These are phyloP conservation scores for Flammula alnicola DNA, from an alignment of 1,284 basidiomycete species.

Conservation along the genomic window DNA sequence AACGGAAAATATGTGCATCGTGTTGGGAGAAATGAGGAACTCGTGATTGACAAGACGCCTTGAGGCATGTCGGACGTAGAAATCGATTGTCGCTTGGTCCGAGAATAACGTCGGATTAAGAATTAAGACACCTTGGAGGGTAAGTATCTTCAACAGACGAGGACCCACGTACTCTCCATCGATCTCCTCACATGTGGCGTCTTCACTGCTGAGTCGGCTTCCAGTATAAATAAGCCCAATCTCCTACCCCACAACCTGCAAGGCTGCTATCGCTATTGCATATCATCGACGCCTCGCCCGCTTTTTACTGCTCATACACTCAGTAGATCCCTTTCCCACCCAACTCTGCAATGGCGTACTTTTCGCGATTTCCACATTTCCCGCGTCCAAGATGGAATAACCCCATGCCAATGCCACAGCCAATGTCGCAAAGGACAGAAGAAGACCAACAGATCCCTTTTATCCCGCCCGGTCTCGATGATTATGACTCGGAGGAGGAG, in stretches of 20 bases:
- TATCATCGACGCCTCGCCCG: no score
- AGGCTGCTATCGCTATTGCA: no score
- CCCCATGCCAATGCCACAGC: neutral
- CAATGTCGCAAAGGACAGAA: slow-evolving; percentile 1
- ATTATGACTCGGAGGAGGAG: slow-evolving; percentile 16
- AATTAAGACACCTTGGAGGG: no score
- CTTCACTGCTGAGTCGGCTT: no score
- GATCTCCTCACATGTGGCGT: no score
- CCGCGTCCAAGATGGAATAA: slow-evolving; percentile 1
- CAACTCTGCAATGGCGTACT: neutral
- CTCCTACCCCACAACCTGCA: no score
- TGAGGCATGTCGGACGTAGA: slow-evolving; percentile 23
- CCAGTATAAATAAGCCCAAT: no score
- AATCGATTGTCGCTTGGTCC: slow-evolving; percentile 25
- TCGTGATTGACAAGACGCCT: slow-evolving; percentile 29
- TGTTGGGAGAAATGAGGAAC: no score
- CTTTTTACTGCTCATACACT: no score
- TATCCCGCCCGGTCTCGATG: slow-evolving; percentile 25
- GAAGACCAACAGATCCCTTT: slow-evolving; percentile 26
- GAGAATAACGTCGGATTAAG: slow-evolving; percentile 22
- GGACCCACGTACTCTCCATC: no score
- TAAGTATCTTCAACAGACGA: no score
- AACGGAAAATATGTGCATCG: slow-evolving; percentile 26
- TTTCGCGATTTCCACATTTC: slow-evolving; percentile 6
- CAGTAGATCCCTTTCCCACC: neutral